Base-by-base conservation (phyloP, 2,329 filamentous ascomycete genomes). In the Plectosphaerella plurivora region DNA sequence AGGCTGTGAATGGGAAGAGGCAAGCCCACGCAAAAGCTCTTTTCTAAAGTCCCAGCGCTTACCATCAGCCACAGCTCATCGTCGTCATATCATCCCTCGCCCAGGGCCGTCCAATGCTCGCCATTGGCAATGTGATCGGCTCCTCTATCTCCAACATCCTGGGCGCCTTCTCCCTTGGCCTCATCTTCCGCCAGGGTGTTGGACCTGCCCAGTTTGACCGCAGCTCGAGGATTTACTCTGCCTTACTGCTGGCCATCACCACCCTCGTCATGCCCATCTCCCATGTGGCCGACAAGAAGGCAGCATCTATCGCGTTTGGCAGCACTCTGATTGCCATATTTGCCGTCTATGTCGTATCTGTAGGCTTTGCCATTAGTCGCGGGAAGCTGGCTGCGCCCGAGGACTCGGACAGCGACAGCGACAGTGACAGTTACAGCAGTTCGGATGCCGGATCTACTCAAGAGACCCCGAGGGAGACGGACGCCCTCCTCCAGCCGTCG, bases 1-100 rank as follows among this genome's bases (percentile, higher is more conserved):
- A 12, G 78, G 77, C 16, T 76, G 72, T 42, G 78, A 81, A 65
- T 82, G 74, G 70, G 79, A 82, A 70, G 77, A 81, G 70, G 76
- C 77, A 60, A 45, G 59, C 47, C 14, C 7, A 36, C 5, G 28
- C 33, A 33, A 48, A 16, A 12, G 25, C 18, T 5, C 10, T 10
- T 24, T 33, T 44, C 6, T 12, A 7, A 39, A 14, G 10, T 39
- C 37, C 12, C 20, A 20, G 12, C 28, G n/a, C 49, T 14, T 15
- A 4, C 16, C 14, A 20, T 36, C 37, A 2, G 7, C 15, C 39
- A 44, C 48, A 75, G 15, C 10, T 44, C 41, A 44, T 44, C 41
- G 41, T 44, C 41, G 41, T 25, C 12, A 33, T 28, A 36, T 18
- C 18, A 9, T 18, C 53, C 20, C 25, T 22, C 5, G 42, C 18